Evolutionary conservation across 495 filamentous ascomycete species (phyloP).

Genomic region (Trichoderma reesei): DNA sequence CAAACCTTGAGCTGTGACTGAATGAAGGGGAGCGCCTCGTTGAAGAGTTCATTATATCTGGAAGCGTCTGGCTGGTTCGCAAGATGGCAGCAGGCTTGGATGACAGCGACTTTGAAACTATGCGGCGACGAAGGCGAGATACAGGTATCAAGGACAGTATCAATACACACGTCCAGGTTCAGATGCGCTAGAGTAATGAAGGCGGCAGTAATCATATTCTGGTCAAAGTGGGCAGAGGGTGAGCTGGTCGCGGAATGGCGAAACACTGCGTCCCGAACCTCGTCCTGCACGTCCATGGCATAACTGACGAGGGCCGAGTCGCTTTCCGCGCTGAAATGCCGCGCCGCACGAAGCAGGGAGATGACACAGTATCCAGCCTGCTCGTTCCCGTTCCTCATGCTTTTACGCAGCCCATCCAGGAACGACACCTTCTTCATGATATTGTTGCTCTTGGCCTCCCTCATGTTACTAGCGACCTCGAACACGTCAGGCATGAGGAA

Average conservation of each 20-base stretch:
- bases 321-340: slow-evolving; percentile 48
- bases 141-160: slow-evolving; percentile 42
- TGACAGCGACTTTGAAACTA: slow-evolving; percentile 49
- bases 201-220: slow-evolving; percentile 52
- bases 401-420: slow-evolving; percentile 49
- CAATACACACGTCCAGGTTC: slow-evolving; percentile 45
- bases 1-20: slow-evolving; percentile 43
- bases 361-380: slow-evolving; percentile 53
- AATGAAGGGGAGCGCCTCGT: slow-evolving; percentile 44
- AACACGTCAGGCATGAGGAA: slow-evolving; percentile 56
- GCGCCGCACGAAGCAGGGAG: slow-evolving; percentile 46
- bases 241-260: slow-evolving; percentile 26
- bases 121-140: slow-evolving; percentile 45
- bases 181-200: slow-evolving; percentile 52
- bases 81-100: slow-evolving; percentile 48
- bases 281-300: slow-evolving; percentile 55
- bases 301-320: slow-evolving; percentile 54
- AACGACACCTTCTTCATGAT: slow-evolving; percentile 54
- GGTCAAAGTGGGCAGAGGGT: slow-evolving; percentile 33
- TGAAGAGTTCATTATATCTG: slow-evolving; percentile 43
- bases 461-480: slow-evolving; percentile 51
- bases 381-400: slow-evolving; percentile 46
- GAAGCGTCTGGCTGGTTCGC: slow-evolving; percentile 38
- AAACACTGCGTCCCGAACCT: slow-evolving; percentile 54
- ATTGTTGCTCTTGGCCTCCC: slow-evolving; percentile 45